Evolutionary conservation across 2,329 filamentous ascomycete species (phyloP).

Genomic region (Didymella keratinophila): DNA sequence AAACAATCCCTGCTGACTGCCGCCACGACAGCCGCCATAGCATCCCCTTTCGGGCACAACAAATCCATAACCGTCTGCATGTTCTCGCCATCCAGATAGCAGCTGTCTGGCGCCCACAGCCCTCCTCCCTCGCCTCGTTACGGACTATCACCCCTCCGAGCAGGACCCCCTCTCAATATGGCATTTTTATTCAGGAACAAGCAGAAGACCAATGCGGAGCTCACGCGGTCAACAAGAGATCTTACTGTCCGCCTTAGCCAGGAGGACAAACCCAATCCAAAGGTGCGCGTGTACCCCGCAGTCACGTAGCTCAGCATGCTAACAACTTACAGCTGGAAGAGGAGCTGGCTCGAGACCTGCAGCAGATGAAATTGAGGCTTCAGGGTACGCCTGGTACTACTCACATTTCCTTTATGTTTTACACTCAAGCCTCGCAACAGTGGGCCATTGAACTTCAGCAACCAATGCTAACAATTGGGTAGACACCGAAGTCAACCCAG

Average conservation of each 20-base stretch:
- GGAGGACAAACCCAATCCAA: slow-evolving; percentile 65
- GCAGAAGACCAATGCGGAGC: slow-evolving; percentile 68
- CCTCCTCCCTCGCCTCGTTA: slow-evolving; percentile 28
- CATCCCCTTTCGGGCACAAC: slow-evolving; percentile 17
- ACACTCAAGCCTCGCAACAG: not conserved
- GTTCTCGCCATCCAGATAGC: slow-evolving; percentile 43
- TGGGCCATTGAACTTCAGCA: not conserved
- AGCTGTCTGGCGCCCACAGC: slow-evolving; percentile 39
- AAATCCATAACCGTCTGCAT: slow-evolving; percentile 37
- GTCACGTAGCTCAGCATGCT: slow-evolving; percentile 22
- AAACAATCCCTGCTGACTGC: slow-evolving; percentile 30
- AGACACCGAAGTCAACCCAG: slow-evolving; percentile 87
- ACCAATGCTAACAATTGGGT: slow-evolving; percentile 16
- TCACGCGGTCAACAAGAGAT: slow-evolving; percentile 70
- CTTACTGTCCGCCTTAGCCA: slow-evolving; percentile 63
- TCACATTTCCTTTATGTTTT: not conserved
- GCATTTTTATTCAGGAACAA: slow-evolving; percentile 74
- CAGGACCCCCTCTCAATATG: slow-evolving; percentile 62
- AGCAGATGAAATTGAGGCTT: slow-evolving; percentile 90
- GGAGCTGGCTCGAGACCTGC: slow-evolving; percentile 83
- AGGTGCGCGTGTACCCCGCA: slow-evolving; percentile 54
- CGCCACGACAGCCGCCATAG: slow-evolving; percentile 18
- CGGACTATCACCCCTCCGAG: slow-evolving; percentile 73
- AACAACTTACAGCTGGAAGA: slow-evolving; percentile 71
- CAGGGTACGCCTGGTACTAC: slow-evolving; percentile 86